Evolutionary conservation across 306 rosid species (phyloP), one percentile per base, ranked within the genome.

Genomic region (Cicer cuneatum): DNA sequence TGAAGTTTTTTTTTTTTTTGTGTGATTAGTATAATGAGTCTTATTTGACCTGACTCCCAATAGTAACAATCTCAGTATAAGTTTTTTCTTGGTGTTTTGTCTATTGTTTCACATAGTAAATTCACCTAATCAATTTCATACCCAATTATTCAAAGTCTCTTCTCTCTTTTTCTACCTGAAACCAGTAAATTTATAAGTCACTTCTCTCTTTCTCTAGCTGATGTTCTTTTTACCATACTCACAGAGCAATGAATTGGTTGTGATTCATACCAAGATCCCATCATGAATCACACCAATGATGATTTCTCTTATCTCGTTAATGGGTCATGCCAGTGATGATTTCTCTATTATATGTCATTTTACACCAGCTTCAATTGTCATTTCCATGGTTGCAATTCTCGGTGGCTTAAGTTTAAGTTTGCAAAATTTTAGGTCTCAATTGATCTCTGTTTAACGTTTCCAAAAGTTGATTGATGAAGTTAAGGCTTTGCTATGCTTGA

Each of bases 221-320:
- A 54, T 54, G 13, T 19, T 54, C 35, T 54, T 52, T 52, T 52
- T 16, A 52, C 58, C 58, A 52, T 52, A 52, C 12, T 52, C 16
- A 52, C 58, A 52, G 58, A 21, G 21, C 57, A 51, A 51, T 51
- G 8, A 51, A 51, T 3, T 51, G 24, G 24, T 7, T 51, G 19
- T 2, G 57, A 51, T 15, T 51, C 24, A 51, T 15, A 52, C 29
- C 58, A 52, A 52, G 29, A 16, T 52, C 49, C 49, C 29, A 52
- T 7, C 58, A 52, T 52, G 58, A 15, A 52, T 52, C 58, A 52
- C 7, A 16, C 10, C 29, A 16, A 16, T 16, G 58, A 52, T 15
- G 11, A 16, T 52, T 52, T 52, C 59, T 52, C 59, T 52, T 52
- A 52, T 16, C 59, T 52, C 6, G 2, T 3, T 52, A 16, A 8